A percentile compares a stretch with the other conserved stretches of the same genome.
Conservation (phyloP, 2,329 filamentous ascomycete genomes). For the Scytalidium lignicola region DNA sequence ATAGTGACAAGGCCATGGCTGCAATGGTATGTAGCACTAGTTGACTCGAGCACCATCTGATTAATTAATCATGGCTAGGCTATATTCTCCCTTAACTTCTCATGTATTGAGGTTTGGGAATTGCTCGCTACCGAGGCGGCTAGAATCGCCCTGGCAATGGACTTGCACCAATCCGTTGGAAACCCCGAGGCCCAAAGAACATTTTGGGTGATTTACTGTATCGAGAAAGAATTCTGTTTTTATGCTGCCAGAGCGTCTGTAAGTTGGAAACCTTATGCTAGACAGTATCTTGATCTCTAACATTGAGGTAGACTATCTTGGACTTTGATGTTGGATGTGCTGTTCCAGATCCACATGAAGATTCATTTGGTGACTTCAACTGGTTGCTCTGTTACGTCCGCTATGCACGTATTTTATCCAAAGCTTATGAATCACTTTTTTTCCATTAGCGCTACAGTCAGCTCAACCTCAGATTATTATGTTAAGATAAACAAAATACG, state of each 20-base stretch:
- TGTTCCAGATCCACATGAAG: conserved; percentile 29
- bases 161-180: conserved; percentile 23
- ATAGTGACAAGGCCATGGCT: conserved; percentile 7
- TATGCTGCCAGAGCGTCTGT: conserved; percentile 28
- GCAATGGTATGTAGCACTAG: conserved; percentile 6
- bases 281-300: no score
- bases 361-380: conserved; percentile 28
- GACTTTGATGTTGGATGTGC: conserved; percentile 33
- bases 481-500: conserved; percentile 20
- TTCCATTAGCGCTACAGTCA: conserved; percentile 28
- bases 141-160: conserved; percentile 28
- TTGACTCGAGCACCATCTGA: not conserved
- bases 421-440: conserved; percentile 30
- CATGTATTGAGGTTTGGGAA: conserved; percentile 30
- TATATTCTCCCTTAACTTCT: conserved; percentile 31
- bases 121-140: conserved; percentile 29
- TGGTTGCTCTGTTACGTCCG: conserved; percentile 30
- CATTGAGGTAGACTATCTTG: conserved; percentile 25
- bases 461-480: conserved; percentile 11
- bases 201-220: conserved; percentile 36
- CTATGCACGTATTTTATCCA: conserved; percentile 28
- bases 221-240: conserved; percentile 33
- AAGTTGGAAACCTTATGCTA: conserved; percentile 6
- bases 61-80: conserved; percentile 18
- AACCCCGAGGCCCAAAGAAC: conserved; percentile 16